These are phyloP conservation scores for Fraxinus americana DNA, from an alignment of 257 asterid genomes.

Conservation along the genomic window DNA sequence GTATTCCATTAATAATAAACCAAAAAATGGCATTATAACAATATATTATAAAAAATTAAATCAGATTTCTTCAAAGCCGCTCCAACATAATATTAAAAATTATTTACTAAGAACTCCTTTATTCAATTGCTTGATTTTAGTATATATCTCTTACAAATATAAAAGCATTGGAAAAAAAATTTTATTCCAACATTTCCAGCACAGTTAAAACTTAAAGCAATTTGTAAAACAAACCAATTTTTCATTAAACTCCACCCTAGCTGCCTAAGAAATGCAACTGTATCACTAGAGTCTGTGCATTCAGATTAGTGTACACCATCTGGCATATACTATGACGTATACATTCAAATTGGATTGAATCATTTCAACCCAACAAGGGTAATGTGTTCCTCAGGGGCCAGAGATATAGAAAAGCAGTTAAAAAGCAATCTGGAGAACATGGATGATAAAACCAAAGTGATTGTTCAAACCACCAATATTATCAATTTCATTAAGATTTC, in stretches of 20 bases:
- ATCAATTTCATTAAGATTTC: constrained; percentile 27
- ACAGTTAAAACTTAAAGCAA: no score
- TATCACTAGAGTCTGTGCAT: not conserved
- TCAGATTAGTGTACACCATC: not conserved
- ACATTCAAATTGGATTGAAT: not conserved
- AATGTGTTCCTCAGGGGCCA: not conserved
- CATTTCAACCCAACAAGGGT: not conserved
- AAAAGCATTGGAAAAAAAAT: no score
- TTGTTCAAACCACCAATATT: constrained; percentile 19
- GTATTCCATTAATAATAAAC: no score
- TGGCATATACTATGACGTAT: not conserved
- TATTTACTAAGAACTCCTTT: no score
- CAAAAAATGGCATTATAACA: no score
- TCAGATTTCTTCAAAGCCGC: no score
- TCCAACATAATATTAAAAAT: no score
- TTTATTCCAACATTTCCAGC: no score
- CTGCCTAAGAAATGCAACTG: not conserved
- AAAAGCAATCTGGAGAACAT: not conserved
- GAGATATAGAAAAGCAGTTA: not conserved
- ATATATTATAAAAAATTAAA: no score
- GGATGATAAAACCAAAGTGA: constrained; percentile 20
- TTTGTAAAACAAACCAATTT: not conserved
- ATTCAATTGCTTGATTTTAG: no score
- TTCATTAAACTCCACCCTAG: not conserved
- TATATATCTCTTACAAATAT: no score